Base-by-base conservation (phyloP, 306 rosid genomes). In the Vachellia collinsii region DNA sequence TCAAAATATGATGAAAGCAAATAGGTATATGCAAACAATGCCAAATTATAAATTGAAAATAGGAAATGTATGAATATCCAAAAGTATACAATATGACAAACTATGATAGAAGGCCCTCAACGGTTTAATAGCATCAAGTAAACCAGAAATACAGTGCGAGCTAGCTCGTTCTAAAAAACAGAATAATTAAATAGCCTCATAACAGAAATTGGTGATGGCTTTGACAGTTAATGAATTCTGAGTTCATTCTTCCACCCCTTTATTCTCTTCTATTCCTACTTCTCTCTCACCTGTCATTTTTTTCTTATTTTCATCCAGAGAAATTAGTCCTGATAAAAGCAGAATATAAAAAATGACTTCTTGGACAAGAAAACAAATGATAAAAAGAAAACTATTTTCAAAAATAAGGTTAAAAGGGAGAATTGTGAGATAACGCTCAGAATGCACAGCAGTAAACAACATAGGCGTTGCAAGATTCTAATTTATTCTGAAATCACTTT, bases 1-100 rank as follows among this genome's bases (percentile, higher is more conserved):
- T 62, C 44, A 65, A 70, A 79, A 29, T 51, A 69, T 48, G 82
- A 74, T 64, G 67, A 79, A 81, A 77, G 70, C 17, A 38, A 72
- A 77, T 73, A 77, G 51, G 81, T 72, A 70, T 42, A 53, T 61
- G 76, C 37, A 38, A 65, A 29, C 36, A 59, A 36, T 59, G 71
- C 41, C 47, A 80, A 80, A 43, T 62, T 71, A 46, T 44, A 71
- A 51, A 61, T 38, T 50, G 50, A 75, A 71, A 71, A 13, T 65
- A 65, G 8, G 58, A 77, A 59, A 62, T 69, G 14, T 68, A 75
- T 61, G 75, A 51, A 70, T 59, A 61, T 69, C 56, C 74, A 79
- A 20, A 37, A 62, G 19, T 13, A 62, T 13, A 62, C 41, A 12
- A 20, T 20, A 59, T 10, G 66, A 59, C 16, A 59, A 23, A 23